Percentiles rank a stretch among this genome's conserved stretches.
Conservation (phyloP, 1,139 yeast genomes). For the Scheffersomyces insectosa region DNA sequence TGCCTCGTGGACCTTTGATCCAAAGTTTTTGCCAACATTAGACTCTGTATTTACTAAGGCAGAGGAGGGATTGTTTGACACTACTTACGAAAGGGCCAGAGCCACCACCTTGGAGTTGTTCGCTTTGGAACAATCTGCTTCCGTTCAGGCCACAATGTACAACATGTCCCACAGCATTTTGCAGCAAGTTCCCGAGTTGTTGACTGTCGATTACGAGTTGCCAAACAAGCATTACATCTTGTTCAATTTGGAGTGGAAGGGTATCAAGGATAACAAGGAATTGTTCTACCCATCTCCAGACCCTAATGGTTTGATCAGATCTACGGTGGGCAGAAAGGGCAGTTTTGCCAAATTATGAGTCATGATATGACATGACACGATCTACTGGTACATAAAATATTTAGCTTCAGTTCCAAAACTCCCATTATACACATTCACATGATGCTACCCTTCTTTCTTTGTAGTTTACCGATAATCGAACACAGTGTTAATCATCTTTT, state of each 20-base stretch:
- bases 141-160: constrained; percentile 95
- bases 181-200: constrained; percentile 54
- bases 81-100: constrained; percentile 60
- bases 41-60: constrained; percentile 54
- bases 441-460: no score
- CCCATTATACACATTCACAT: no score
- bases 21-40: constrained; percentile 49
- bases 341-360: constrained; percentile 41
- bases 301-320: constrained; percentile 88
- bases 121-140: constrained; percentile 83
- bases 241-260: constrained; percentile 81
- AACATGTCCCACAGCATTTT: constrained; percentile 81
- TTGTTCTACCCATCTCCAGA: constrained; percentile 87
- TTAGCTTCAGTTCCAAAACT: no score
- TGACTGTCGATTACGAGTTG: constrained; percentile 66
- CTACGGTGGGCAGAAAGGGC: constrained; percentile 70
- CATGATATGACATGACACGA: background rate
- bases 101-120: constrained; percentile 71
- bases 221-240: constrained; percentile 92
- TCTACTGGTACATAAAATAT: background rate
- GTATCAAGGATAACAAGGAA: constrained; percentile 74
- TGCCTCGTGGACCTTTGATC: constrained; percentile 69
- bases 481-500: no score
- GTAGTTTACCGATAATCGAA: no score
- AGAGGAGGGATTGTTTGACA: constrained; percentile 63